Evolutionary conservation across 805 yeast genomes (phyloP).

Genomic region (Hanseniaspora osmophila): DNA sequence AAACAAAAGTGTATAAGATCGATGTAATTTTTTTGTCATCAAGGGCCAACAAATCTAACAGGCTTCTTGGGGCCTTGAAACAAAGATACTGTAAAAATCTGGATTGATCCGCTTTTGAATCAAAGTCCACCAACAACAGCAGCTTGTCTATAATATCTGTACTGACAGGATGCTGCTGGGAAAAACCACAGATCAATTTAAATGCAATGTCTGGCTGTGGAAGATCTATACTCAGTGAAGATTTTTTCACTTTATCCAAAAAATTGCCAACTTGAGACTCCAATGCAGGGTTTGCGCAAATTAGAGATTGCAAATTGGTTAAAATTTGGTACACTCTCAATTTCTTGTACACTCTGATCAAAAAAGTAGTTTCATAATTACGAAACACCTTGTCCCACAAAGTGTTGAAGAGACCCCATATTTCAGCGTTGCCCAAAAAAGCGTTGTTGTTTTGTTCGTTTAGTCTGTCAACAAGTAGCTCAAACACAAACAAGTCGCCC

Average conservation of each 20-base stretch:
- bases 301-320: not conserved
- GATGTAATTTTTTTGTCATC: not conserved
- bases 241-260: not conserved
- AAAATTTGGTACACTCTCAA: slow-evolving; percentile 29
- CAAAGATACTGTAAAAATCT: not conserved
- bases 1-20: not conserved
- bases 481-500: slow-evolving; percentile 38
- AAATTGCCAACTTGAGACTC: not conserved
- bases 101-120: not conserved
- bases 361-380: slow-evolving; percentile 16
- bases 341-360: slow-evolving; percentile 30
- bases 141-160: not conserved
- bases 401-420: slow-evolving; percentile 38
- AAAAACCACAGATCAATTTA: not conserved
- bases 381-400: slow-evolving; percentile 21
- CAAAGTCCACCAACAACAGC: not conserved
- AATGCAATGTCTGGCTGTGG: not conserved
- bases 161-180: not conserved
- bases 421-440: slow-evolving; percentile 29
- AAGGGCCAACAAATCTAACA: not conserved
- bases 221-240: not conserved
- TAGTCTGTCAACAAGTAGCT: slow-evolving; percentile 46
- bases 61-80: not conserved
- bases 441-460: slow-evolving; percentile 30
- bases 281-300: not conserved